Evolutionary conservation across 176 grass and related monocot genomes (phyloP), one percentile per base, ranked within the genome.

Genomic region (Bromus sterilis): DNA sequence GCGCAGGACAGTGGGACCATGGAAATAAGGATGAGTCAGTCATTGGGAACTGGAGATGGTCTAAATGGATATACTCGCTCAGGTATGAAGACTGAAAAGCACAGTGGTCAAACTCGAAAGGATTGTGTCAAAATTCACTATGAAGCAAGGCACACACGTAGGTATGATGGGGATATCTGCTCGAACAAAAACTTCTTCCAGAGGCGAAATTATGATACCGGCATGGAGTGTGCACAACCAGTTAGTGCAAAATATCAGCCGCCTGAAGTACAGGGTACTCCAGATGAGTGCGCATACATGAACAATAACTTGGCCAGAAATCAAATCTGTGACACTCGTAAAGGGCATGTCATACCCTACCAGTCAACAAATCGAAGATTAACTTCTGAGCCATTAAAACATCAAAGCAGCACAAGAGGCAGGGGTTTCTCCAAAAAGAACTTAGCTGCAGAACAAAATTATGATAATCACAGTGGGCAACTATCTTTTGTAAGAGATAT

Each of bases 131-230:
- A 32, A 35, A 8, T 4, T 30, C 56, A 82, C 10, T 7, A 48
- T 40, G 67, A 73, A 62, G 36, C 34, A 78, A 82, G 65, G 37
- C 71, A 82, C 29, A 64, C 78, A 32, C 57, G 56, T 29, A 86
- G 43, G 29, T 46, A 32, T 58, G 4, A 13, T 31, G 28, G 41
- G 66, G 74, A 86, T 74, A 51, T 48, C 36, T 65, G 74, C 46
- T 86, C 24, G 14, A 89, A 65, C 58, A 90, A 58, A 25, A 86
- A 77, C 44, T 40, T 65, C 14, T 72, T 34, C 34, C n/a, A 72
- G 12, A 82, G 55, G 65, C 23, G 0, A 40, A 73, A 26, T 30
- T 57, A 74, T 63, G 71, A 25, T 62, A 71, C 55, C 15, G 2
- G 25, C 82, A 81, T 71, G 71, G 71, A 81, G 23, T 71, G 58